Base-by-base conservation (phyloP, 139 green algal genomes). In the Pleodorina starrii region DNA sequence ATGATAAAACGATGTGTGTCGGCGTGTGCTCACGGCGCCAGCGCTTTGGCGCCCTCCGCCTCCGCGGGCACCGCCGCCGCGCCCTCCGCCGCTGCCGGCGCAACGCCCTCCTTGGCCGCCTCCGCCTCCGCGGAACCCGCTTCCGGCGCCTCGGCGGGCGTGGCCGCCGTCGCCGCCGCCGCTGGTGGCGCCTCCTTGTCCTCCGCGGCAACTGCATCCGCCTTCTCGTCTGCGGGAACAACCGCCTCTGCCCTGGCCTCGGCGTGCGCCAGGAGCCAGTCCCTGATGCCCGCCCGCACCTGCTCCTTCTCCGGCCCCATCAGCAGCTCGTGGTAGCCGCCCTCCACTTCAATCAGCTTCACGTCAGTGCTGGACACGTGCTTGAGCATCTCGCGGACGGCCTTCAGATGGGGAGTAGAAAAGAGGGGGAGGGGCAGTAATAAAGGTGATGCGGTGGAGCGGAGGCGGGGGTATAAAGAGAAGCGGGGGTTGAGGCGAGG, bases 271-370 rank as follows among this genome's bases (percentile, higher is more conserved):
- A 89, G 69, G 11, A 89, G 17, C 84, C 84, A 89, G 36, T 73
- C 84, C 48, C 14, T 12, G 38, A 89, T 89, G 43, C 3, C 9
- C 36, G 32, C 46, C 19, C n/a, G 25, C 50, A 82, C 69, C 14
- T 51, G 4, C 2, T 82, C 84, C 84, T 89, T 89, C 50, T 89
- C 84, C 6, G 84, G 84, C 1, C 84, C 84, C 17, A 42, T 14
- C 50, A 83, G 84, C 48, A 89, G 84, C 69, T 89, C 84, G 69
- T 89, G 84, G 84, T 82, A 73, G 50, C 84, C 84, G 5, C 71
- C 69, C 12, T 16, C 36, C 69, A 89, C 69, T 69, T 89, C 84
- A 35, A 51, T 21, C 5, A 89, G 84, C 16, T 68, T 83, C 84
- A 79, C 66, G 84, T 89, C 84, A 48, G 48, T 73, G 84, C 63